Conservation (phyloP, 495 filamentous ascomycete genomes). For the Tuber umbilicatum region DNA sequence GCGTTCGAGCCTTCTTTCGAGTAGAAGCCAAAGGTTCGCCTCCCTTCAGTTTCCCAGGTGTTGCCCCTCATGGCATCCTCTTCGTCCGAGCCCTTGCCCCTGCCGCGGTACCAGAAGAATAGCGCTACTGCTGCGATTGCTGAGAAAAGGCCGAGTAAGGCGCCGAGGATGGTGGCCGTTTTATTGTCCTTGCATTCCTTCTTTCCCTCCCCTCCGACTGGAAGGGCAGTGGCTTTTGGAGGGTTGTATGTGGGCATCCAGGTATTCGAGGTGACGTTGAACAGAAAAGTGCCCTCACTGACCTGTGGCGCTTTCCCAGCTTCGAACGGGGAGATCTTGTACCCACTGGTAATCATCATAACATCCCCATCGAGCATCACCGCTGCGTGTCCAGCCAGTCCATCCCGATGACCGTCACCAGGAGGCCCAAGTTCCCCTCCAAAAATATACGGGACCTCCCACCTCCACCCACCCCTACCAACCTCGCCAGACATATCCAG, state of each 20-base stretch:
- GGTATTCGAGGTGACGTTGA: slow-evolving; percentile 66
- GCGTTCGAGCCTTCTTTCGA: slow-evolving; percentile 13
- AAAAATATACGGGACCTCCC: slow-evolving; percentile 57
- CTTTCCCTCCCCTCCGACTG: slow-evolving; percentile 5
- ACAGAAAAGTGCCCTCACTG: slow-evolving; percentile 57
- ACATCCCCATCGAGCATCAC: slow-evolving; percentile 75
- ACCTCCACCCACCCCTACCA: slow-evolving; percentile 65
- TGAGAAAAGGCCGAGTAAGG: slow-evolving; percentile 60
- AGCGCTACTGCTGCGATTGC: slow-evolving; percentile 49
- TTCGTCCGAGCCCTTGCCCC: slow-evolving; percentile 39
- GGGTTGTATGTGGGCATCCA: slow-evolving; percentile 64
- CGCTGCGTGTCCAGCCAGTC: slow-evolving; percentile 80
- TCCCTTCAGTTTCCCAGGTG: slow-evolving; percentile 21
- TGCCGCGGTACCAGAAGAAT: slow-evolving; percentile 55
- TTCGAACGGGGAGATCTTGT: slow-evolving; percentile 54
- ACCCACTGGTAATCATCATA: slow-evolving; percentile 85
- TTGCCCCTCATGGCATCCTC: slow-evolving; percentile 13
- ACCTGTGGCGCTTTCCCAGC: slow-evolving; percentile 36
- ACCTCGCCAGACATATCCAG: slow-evolving; percentile 64
- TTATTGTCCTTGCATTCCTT: slow-evolving; percentile 16
- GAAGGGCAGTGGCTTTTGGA: slow-evolving; percentile 47
- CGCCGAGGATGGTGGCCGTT: slow-evolving; percentile 67
- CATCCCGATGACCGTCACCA: slow-evolving; percentile 41
- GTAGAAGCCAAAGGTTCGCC: slow-evolving; percentile 24
- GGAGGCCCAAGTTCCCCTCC: slow-evolving; percentile 44